These are phyloP conservation scores for Xylaria sp. DNA, from an alignment of 2,329 filamentous ascomycete genomes.

Conservation along the genomic window DNA sequence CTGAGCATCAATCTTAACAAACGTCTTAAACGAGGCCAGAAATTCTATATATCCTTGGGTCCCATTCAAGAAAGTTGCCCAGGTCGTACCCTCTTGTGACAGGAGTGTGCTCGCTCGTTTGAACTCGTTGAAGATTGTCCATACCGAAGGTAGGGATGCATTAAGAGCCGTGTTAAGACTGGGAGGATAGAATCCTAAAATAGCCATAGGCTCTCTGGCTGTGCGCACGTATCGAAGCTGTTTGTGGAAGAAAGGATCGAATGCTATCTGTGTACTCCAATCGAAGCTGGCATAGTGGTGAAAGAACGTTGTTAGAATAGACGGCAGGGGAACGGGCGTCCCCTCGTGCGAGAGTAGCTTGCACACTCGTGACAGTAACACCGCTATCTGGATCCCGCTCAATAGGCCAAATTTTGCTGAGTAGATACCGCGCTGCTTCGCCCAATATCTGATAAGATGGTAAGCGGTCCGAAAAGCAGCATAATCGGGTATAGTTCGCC, in stretches of 20 bases:
- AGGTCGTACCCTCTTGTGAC: constrained; percentile 52
- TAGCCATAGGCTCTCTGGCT: constrained; percentile 68
- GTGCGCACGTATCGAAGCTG: constrained; percentile 64
- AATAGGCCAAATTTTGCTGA: constrained; percentile 73
- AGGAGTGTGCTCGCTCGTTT: constrained; percentile 58
- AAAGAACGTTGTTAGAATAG: constrained; percentile 71
- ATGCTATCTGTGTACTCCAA: constrained; percentile 65
- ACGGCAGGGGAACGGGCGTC: constrained; percentile 56
- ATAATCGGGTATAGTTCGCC: constrained; percentile 68
- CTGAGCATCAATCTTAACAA: constrained; percentile 70
- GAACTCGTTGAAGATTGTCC: constrained; percentile 64
- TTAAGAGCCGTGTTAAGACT: constrained; percentile 68
- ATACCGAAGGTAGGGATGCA: constrained; percentile 64
- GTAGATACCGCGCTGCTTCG: constrained; percentile 70
- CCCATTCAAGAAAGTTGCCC: constrained; percentile 56
- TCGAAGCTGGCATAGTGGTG: constrained; percentile 69
- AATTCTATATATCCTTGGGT: constrained; percentile 58
- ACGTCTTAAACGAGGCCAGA: constrained; percentile 62
- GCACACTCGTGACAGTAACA: constrained; percentile 69
- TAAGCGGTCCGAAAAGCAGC: constrained; percentile 68
- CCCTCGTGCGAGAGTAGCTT: constrained; percentile 61
- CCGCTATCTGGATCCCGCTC: constrained; percentile 71
- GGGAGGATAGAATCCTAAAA: constrained; percentile 71
- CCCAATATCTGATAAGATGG: constrained; percentile 71
- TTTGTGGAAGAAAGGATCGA: constrained; percentile 69